A percentile compares a stretch with the other conserved stretches of the same genome.
phyloP scores from a whole-genome alignment of 2,329 filamentous ascomycete species.

The Teratosphaeria viscida region DNA sequence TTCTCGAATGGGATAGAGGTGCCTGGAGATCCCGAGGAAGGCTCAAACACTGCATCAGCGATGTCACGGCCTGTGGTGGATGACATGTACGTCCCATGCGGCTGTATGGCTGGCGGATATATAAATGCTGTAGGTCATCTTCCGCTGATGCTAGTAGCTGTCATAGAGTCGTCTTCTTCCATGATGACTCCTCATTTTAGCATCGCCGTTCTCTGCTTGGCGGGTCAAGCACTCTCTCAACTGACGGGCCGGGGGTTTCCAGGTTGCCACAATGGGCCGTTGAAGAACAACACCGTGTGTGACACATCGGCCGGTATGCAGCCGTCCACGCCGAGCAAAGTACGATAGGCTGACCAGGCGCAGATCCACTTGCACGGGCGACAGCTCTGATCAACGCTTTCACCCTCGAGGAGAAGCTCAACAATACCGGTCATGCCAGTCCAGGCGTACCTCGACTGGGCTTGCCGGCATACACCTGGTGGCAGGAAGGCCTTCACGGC shows the following conservation, averaged over 20 bases:
- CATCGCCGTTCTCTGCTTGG: slow-evolving; percentile 5
- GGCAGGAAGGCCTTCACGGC: slow-evolving; percentile 54
- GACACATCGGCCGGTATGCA: slow-evolving; percentile 28
- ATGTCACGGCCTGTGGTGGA: background rate
- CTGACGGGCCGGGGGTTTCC: slow-evolving; percentile 29
- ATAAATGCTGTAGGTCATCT: background rate
- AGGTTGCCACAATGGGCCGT: slow-evolving; percentile 39
- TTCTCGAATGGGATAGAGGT: background rate
- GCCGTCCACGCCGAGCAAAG: slow-evolving; percentile 31
- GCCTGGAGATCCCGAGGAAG: background rate
- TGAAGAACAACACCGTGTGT: slow-evolving; percentile 43
- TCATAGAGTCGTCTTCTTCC: background rate
- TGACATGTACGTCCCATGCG: background rate
- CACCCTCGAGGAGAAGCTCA: slow-evolving; percentile 44
- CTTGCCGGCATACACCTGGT: slow-evolving; percentile 50
- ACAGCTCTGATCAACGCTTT: slow-evolving; percentile 42
- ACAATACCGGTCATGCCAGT: slow-evolving; percentile 1
- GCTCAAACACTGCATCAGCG: background rate
- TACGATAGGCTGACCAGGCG: slow-evolving; percentile 39
- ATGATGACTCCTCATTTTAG: slow-evolving; percentile 1
- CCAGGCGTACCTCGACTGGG: slow-evolving; percentile 35
- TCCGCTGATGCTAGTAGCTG: background rate
- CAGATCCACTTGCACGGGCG: slow-evolving; percentile 23
- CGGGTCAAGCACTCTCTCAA: slow-evolving; percentile 4
- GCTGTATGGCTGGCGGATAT: background rate